phyloP scores from a whole-genome alignment of 192 early-diverging fungal species.

The Diversispora eburnea region DNA sequence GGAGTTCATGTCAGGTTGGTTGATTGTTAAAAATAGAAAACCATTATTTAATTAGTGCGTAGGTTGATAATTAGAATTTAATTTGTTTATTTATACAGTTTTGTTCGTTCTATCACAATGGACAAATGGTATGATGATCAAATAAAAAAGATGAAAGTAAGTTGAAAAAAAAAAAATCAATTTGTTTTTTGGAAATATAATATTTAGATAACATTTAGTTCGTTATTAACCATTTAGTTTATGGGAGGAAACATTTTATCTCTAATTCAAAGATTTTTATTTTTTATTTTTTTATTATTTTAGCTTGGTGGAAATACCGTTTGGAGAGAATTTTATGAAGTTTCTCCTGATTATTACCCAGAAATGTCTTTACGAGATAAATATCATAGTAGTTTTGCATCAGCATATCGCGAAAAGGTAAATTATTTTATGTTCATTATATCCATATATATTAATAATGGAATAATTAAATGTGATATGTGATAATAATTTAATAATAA shows the following conservation, averaged over 20 bases:
- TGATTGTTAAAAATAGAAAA: not conserved
- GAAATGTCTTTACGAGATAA: conserved; percentile 80
- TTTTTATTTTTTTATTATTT: not conserved
- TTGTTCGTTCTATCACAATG: conserved; percentile 99
- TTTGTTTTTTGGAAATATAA: not conserved
- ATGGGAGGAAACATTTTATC: no score
- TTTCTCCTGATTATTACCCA: conserved; percentile 70
- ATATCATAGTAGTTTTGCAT: conserved; percentile 83
- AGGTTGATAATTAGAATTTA: not conserved
- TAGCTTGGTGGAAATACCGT: conserved; percentile 84
- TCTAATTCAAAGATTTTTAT: no score
- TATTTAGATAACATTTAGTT: not conserved
- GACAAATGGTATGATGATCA: conserved; percentile 97
- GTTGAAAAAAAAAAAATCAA: not conserved
- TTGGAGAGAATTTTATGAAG: conserved; percentile 80
- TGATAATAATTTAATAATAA: not conserved
- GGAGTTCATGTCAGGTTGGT: conserved; percentile 67
- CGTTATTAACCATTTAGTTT: no score
- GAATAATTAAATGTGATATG: no score
- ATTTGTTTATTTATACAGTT: conserved; percentile 46
- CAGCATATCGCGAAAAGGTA: conserved; percentile 88
- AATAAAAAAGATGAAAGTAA: conserved; percentile 84
- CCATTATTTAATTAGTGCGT: not conserved
- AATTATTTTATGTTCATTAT: conserved; percentile 28
- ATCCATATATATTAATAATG: no score